These are phyloP conservation scores for Fraxinus americana DNA, from an alignment of 257 asterid genomes.

Conservation along the genomic window DNA sequence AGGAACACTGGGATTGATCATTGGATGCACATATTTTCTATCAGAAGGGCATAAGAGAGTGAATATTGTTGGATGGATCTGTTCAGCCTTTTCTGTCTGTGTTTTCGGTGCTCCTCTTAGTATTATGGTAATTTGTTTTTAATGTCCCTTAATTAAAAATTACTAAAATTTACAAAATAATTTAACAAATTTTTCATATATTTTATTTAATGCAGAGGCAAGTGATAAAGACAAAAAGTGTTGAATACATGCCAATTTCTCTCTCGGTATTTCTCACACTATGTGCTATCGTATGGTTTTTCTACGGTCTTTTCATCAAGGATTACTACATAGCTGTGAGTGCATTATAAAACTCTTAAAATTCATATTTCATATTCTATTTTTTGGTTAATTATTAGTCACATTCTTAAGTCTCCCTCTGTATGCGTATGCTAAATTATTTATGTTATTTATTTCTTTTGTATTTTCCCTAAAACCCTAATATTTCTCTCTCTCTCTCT, in stretches of 20 bases:
- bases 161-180: background rate
- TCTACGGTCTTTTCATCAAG: slow-evolving; percentile 61
- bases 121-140: slow-evolving; percentile 52
- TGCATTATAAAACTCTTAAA: background rate
- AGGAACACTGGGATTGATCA: slow-evolving; percentile 35
- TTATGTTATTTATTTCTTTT: background rate
- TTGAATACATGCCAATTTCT: slow-evolving; percentile 75
- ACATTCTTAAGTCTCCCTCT: too few species aligned
- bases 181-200: background rate
- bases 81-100: slow-evolving; percentile 66
- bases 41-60: slow-evolving; percentile 31
- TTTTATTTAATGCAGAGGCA: slow-evolving; percentile 32
- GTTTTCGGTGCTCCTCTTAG: slow-evolving; percentile 83
- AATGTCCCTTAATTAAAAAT: background rate
- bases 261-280: slow-evolving; percentile 76
- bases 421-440: too few species aligned
- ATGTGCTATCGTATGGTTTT: slow-evolving; percentile 77
- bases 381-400: background rate
- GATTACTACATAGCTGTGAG: slow-evolving; percentile 84
- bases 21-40: slow-evolving; percentile 33
- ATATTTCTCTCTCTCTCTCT: background rate
- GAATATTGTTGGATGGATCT: slow-evolving; percentile 69
- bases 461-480: background rate
- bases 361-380: too few species aligned
- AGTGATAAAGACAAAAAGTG: slow-evolving; percentile 72